A percentile compares a stretch with the other conserved stretches of the same genome.
Evolutionary conservation across 2,329 filamentous ascomycete species (phyloP).

Genomic region (Cytospora paraplurivora): DNA sequence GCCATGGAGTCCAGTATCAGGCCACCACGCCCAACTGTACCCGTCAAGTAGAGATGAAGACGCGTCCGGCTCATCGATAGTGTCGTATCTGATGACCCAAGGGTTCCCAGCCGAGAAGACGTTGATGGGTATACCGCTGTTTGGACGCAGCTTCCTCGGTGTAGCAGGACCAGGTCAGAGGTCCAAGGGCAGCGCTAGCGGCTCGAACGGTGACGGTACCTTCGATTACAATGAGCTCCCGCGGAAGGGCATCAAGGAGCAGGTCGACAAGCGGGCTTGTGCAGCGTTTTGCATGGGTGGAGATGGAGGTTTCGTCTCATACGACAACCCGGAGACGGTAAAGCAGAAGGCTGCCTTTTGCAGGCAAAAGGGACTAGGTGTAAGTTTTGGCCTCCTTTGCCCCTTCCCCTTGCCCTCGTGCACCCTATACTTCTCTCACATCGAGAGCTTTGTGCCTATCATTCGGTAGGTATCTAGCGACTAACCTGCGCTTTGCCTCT

Average conservation of each 20-base stretch:
- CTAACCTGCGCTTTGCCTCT: conserved; percentile 16
- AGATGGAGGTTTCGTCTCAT: conserved; percentile 77
- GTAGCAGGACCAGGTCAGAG: conserved; percentile 65
- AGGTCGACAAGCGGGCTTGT: conserved; percentile 66
- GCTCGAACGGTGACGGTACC: conserved; percentile 57
- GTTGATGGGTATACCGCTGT: conserved; percentile 73
- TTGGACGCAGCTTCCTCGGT: conserved; percentile 73
- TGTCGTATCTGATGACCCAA: conserved; percentile 65
- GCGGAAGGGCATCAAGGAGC: conserved; percentile 60
- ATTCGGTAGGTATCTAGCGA: conserved; percentile 6
- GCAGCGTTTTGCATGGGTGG: conserved; percentile 73
- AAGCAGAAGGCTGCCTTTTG: conserved; percentile 74
- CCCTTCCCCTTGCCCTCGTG: conserved; percentile 7
- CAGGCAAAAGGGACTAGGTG: conserved; percentile 68
- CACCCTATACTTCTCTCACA: conserved; percentile 16
- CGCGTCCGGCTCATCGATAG: conserved; percentile 66
- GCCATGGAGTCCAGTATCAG: conserved; percentile 66
- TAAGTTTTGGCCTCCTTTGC: conserved; percentile 40
- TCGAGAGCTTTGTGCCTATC: neutral
- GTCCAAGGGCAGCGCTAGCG: conserved; percentile 52
- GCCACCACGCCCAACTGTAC: conserved; percentile 77
- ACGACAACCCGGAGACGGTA: conserved; percentile 78
- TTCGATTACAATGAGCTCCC: conserved; percentile 77
- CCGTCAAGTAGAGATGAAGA: conserved; percentile 56
- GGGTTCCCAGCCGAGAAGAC: conserved; percentile 73